Base-by-base conservation (phyloP, 2,329 filamentous ascomycete genomes). In the Fusarium buharicum region DNA sequence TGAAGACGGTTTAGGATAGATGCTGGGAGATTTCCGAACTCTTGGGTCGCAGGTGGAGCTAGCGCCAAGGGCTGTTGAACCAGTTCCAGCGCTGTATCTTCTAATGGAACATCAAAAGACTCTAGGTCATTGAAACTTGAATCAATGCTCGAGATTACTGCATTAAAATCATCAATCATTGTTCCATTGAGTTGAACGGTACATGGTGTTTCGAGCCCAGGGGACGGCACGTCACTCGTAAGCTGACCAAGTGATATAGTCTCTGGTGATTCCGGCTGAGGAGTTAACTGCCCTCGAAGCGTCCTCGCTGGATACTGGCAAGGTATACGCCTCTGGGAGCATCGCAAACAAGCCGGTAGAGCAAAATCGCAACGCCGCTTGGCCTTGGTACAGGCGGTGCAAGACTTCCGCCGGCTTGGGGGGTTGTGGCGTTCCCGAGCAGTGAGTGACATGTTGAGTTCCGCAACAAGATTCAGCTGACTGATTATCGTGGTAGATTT, bases 281-380 rank as follows among this genome's bases (percentile, higher is more conserved):
- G 28, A 9, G 17, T 17, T 14, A 18, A 8, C 13, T 54, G 39
- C 17, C 30, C 40, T n/a, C 50, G 56, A 24, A 52, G 14, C 13
- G 11, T n/a, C 10, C 52, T 22, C 28, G 39, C 31, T n/a, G 75
- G 76, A 58, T 86, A 86, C 5, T 76, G 67, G 70, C 85, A 87
- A 1, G 68, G 45, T 1, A 86, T 70, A 2, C 74, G 72, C 24
- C 83, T 78, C 52, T 80, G 79, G 0, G 73, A 69, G 67, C 85
- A 88, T 38, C 85, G 78, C 14, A 79, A 72, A 64, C 85, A 88
- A 12, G 77, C 68, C 2, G 84, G 85, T 13, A 78, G 68, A 16
- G 76, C 77, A 33, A 82, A 78, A 62, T 84, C 82, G 69, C 85
- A 87, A 43, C 81, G 81, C 13, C 85, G 79, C 70, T 87, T 87